phyloP scores from a whole-genome alignment of 441 rosid species.

The Erodium texanum region DNA sequence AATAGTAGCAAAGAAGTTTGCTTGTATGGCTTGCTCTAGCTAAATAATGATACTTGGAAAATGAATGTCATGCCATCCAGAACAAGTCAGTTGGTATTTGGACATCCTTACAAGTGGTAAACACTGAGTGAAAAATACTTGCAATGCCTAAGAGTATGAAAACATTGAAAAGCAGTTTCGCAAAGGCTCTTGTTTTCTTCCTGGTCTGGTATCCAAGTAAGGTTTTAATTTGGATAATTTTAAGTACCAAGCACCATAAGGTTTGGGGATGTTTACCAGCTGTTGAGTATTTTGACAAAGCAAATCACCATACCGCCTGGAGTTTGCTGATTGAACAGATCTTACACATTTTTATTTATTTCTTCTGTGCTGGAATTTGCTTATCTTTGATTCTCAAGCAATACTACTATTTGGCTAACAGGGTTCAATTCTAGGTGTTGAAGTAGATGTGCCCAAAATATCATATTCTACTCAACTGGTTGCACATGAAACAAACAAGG shows the following conservation, averaged over 20 bases:
- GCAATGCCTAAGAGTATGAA: neutral
- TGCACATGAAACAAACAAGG: constrained; percentile 32
- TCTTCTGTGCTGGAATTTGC: neutral
- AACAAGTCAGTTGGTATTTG: neutral
- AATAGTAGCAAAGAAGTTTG: neutral
- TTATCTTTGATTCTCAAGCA: constrained; percentile 28
- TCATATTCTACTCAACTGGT: constrained; percentile 49
- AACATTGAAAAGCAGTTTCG: neutral
- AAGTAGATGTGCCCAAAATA: constrained; percentile 57
- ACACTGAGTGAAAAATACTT: neutral
- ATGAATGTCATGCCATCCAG: neutral
- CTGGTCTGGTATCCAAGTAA: neutral
- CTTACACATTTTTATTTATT: neutral
- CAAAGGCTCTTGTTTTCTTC: constrained; percentile 7
- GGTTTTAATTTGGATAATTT: neutral
- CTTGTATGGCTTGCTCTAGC: neutral
- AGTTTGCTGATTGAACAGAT: constrained; percentile 5
- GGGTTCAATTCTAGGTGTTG: constrained; percentile 99
- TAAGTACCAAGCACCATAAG: neutral
- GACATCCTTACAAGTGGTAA: neutral
- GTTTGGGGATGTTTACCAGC: neutral
- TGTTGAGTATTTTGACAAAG: constrained; percentile 4
- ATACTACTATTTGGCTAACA: constrained; percentile 69
- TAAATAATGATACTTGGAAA: neutral
- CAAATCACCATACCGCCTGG: neutral